Evolutionary conservation across 768 basidiomycete species (phyloP), one percentile per base, ranked within the genome.

Genomic region (Dioszegia crocea): DNA sequence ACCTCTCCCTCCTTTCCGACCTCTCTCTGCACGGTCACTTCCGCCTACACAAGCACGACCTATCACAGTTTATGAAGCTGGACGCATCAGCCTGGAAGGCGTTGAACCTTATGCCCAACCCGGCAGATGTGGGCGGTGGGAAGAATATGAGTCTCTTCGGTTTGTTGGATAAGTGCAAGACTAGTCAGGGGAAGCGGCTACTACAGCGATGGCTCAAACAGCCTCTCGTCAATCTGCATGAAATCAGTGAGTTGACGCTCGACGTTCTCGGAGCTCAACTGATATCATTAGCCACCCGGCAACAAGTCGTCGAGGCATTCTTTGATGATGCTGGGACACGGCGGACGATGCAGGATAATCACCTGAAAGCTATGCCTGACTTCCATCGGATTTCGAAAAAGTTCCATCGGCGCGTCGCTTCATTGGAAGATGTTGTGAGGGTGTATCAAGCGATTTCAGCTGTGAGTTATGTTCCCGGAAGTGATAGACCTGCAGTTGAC

Each of bases 181-280:
- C 96, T 0, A 85, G 89, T 0, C 96, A 99, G 73, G 96, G 96
- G 0, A 85, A 88, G 14, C 80, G 96, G 56, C 75, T 96, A 39
- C 81, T 99, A 2, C 88, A 86, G 0, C 86, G 85, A 47, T 98
- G 94, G 94, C 79, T 99, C 40, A 97, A 96, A 72, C 96, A 98
- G 74, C 96, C 96, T 4, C 79, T 98, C 26, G 84, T 97, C 29
- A 97, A 96, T 75, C 76, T 90, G 36, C 93, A 98, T 64, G 89
- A 53, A 31, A 98, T 98, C 61, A 81, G 91, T 89, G 57, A 62
- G 89, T 80, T 33, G 4, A 24, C 29, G 26, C 6, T 31, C 48
- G 17, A 10, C 16, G n/a, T 30, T 26, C 23, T n/a, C n/a, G n/a
- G n/a, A n/a, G n/a, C n/a, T n/a, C n/a, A n/a, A n/a, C n/a, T n/a